Base-by-base conservation (phyloP, 2,329 filamentous ascomycete species). In the Claviceps capensis region DNA sequence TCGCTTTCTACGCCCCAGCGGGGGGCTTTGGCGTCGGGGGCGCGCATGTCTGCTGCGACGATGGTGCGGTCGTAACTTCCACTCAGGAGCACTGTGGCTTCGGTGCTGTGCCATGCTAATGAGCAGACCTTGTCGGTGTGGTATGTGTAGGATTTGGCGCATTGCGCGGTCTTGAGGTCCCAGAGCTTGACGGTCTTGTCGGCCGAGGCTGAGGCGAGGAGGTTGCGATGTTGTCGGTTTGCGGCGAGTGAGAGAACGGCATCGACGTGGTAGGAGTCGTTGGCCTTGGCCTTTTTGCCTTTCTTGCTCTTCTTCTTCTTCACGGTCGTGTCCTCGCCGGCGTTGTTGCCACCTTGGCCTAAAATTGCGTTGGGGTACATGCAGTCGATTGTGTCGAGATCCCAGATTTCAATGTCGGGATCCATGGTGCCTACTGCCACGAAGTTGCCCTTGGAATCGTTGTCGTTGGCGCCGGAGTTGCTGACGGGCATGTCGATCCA, bases 81-180 rank as follows among this genome's bases (percentile, higher is more conserved):
- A 62, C 85, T 95, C 54, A 98, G 77, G 23, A 98, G 77, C 19
- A 95, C 82, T 0, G 93, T 96, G 2, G 90, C 82, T 67, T 96
- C 87, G 44, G 77, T 79, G 0, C 86, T 79, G 72, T 97, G 88
- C 93, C 94, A 98, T 58, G 91, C 86, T 52, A 98, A 73, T 22
- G 91, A 88, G 77, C 90, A 98, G 58, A 97, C 90, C 73, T 98
- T 98, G 76, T 96, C 93, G 38, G 88, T 95, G 72, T 98, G 93
- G 70, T 95, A 88, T 16, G 81, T 78, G 75, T 98, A 98, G 45
- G 90, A 96, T 72, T 96, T 93, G 61, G 93, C 93, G 69, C 89
- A 95, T 68, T 84, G 89, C 55, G 86, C 79, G 3, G 88, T 96
- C 72, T 89, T 87, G 56, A 98, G 74, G 66, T 98, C 93, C 93